Conservation (phyloP, 2,329 filamentous ascomycete species). For the Chrysoporthe puriensis region DNA sequence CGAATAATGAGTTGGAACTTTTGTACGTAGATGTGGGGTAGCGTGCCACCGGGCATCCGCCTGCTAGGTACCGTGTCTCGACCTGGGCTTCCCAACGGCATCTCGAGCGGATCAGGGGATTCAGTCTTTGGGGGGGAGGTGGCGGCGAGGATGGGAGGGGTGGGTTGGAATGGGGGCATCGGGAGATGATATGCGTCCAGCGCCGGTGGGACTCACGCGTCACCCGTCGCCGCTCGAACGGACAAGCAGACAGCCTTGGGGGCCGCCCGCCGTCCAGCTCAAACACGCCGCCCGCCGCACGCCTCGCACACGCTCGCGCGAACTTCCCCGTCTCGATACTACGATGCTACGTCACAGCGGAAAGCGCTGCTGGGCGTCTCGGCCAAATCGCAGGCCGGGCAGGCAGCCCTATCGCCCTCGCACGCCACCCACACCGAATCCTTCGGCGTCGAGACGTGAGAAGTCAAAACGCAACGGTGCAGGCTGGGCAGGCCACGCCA, state of each 20-base stretch:
- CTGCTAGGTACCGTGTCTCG: background rate
- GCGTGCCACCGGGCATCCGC: background rate
- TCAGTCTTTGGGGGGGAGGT: background rate
- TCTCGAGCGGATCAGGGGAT: background rate
- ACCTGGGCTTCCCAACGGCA: background rate
- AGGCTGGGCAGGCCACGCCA: background rate
- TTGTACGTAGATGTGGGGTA: slow-evolving; percentile 2
- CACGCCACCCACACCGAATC: slow-evolving; percentile 2
- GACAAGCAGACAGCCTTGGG: too few species aligned
- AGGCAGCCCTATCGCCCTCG: background rate
- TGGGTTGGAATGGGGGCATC: background rate
- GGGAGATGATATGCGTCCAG: background rate
- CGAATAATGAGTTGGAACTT: background rate
- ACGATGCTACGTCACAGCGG: background rate
- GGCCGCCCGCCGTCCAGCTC: too few species aligned
- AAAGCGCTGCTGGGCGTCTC: background rate
- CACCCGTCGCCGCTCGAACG: too few species aligned
- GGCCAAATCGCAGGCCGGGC: background rate
- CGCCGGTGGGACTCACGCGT: background rate
- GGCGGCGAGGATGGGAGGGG: background rate
- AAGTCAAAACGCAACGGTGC: background rate
- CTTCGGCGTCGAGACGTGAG: slow-evolving; percentile 1
- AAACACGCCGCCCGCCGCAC: background rate
- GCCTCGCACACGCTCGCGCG: background rate
- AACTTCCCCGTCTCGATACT: background rate